phyloP scores from a whole-genome alignment of 2,329 filamentous ascomycete genomes.

The Colletotrichum musae region DNA sequence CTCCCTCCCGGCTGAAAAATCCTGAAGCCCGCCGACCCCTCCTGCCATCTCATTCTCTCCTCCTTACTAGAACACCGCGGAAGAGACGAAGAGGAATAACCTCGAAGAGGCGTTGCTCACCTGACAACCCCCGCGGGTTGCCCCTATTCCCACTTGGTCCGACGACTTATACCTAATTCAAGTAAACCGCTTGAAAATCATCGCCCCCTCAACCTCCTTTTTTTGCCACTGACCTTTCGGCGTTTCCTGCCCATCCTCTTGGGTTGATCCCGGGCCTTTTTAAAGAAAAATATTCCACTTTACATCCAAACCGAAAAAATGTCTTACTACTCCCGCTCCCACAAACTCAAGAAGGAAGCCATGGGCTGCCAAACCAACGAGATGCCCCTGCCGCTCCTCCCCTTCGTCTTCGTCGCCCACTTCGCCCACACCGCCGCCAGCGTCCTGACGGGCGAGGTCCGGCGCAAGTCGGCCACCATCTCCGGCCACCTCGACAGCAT shows the following conservation, averaged over 20 bases:
- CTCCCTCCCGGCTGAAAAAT: background rate
- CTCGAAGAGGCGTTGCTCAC: conserved; percentile 7
- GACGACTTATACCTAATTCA: background rate
- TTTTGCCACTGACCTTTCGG: background rate
- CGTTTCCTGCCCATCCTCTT: background rate
- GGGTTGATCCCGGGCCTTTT: background rate
- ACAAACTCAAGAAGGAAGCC: conserved; percentile 29
- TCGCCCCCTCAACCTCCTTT: background rate
- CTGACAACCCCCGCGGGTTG: background rate
- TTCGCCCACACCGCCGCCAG: conserved; percentile 32
- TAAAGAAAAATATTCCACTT: no score
- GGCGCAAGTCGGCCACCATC: conserved; percentile 28
- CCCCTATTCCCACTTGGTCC: background rate
- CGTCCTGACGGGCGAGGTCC: conserved; percentile 24
- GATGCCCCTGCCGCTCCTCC: conserved; percentile 35
- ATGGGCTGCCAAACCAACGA: conserved; percentile 13
- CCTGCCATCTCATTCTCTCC: background rate
- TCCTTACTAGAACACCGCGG: no score
- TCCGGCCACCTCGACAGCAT: conserved; percentile 25
- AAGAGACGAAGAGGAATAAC: background rate
- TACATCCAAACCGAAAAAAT: background rate
- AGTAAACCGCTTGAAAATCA: background rate
- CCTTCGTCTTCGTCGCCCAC: conserved; percentile 38
- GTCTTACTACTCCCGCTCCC: conserved; percentile 14
- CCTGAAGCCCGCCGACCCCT: background rate